These are phyloP conservation scores for Citrullus colocynthis DNA, from an alignment of 306 rosid species.

Conservation along the genomic window DNA sequence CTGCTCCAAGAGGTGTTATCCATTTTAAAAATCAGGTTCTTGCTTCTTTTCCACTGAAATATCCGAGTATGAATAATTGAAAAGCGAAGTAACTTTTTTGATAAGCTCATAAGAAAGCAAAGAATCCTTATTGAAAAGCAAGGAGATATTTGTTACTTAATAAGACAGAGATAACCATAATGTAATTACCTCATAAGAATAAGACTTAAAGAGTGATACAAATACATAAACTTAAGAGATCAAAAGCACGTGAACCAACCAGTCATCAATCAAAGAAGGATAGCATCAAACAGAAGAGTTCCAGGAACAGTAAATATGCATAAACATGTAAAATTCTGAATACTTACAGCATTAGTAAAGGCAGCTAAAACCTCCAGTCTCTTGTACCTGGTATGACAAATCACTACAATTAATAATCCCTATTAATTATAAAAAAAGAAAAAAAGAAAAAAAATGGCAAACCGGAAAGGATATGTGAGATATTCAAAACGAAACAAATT, in stretches of 20 bases:
- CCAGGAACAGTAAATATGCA: not conserved
- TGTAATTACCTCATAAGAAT: not conserved
- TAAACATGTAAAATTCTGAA: conserved; percentile 10
- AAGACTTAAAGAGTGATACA: not conserved
- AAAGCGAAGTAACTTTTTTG: not conserved
- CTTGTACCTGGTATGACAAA: conserved; percentile 51
- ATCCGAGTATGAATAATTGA: not conserved
- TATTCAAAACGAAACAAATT: not conserved
- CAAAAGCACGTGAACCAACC: not conserved
- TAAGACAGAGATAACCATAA: not conserved
- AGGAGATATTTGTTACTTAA: not conserved
- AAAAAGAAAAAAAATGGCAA: not conserved
- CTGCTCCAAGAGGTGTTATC: not conserved
- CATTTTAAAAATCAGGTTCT: not conserved
- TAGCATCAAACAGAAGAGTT: not conserved
- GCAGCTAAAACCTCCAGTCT: conserved; percentile 93
- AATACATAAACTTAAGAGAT: not conserved
- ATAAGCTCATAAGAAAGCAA: no score
- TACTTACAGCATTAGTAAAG: conserved; percentile 96
- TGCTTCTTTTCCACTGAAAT: not conserved
- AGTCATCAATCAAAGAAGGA: not conserved
- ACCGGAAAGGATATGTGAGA: not conserved
- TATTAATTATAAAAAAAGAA: not conserved
- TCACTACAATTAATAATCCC: not conserved
- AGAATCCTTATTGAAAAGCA: not conserved